These are phyloP conservation scores for Jatropha curcas DNA, from an alignment of 345 rosid genomes.

Conservation along the genomic window DNA sequence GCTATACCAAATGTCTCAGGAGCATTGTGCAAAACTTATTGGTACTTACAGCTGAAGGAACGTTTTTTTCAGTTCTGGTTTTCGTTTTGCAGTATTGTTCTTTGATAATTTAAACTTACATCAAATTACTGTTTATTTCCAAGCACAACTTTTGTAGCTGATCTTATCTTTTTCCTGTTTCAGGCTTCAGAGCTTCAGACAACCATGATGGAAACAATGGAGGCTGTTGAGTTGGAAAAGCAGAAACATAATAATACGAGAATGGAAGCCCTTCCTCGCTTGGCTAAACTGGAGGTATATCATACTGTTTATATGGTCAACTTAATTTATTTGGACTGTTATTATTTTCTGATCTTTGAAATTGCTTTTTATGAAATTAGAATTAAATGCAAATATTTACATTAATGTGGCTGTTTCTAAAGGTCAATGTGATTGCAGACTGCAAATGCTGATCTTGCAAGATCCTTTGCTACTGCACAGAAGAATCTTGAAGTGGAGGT, in stretches of 20 bases:
- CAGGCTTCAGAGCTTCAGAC: constrained; percentile 95
- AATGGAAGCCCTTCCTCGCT: constrained; percentile 78
- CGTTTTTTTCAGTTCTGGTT: background rate
- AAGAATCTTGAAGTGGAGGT: constrained; percentile 91
- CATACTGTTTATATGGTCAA: constrained; percentile 11
- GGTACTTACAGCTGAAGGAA: background rate
- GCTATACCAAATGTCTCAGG: background rate
- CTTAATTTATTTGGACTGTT: constrained; percentile 12
- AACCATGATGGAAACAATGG: constrained; percentile 88
- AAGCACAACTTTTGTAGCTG: background rate
- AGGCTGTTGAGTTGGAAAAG: constrained; percentile 88
- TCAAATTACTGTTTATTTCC: constrained; percentile 7
- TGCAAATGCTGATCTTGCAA: constrained; percentile 84
- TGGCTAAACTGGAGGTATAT: constrained; percentile 87
- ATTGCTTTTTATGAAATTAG: background rate
- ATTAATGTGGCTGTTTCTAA: constrained; percentile 26
- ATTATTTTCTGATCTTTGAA: background rate
- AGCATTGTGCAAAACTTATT: background rate
- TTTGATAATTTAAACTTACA: background rate
- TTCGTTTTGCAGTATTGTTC: background rate
- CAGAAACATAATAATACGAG: constrained; percentile 94
- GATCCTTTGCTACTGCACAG: constrained; percentile 74
- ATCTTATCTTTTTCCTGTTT: constrained; percentile 25
- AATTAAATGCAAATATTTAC: constrained; percentile 14
- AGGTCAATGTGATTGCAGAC: constrained; percentile 56